These are phyloP conservation scores for Dacryopinax primogenitus DNA, from an alignment of 768 basidiomycete species.

Conservation along the genomic window DNA sequence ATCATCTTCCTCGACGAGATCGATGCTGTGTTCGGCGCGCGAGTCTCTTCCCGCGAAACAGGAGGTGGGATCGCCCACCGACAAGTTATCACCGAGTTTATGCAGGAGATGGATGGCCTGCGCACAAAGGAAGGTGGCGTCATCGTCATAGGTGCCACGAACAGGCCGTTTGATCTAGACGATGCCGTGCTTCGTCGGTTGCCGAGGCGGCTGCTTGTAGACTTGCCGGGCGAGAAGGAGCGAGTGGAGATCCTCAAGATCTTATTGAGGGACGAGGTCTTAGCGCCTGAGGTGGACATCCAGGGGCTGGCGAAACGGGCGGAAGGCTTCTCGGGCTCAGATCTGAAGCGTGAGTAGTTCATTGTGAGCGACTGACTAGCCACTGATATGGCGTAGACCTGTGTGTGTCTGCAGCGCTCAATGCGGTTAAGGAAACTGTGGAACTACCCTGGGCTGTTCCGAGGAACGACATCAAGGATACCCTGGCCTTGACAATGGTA, in stretches of 20 bases:
- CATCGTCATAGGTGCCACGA: constrained; percentile 88
- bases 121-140: constrained; percentile 66
- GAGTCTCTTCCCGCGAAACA: constrained; percentile 59
- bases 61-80: constrained; percentile 74
- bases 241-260: constrained; percentile 86
- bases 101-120: constrained; percentile 66
- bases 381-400: constrained; percentile 43
- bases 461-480: constrained; percentile 4
- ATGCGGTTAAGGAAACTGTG: constrained; percentile 77
- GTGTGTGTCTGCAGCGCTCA: constrained; percentile 83
- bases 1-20: constrained; percentile 93
- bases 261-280: constrained; percentile 62
- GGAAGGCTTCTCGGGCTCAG: constrained; percentile 83
- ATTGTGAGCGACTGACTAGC: neutral
- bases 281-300: constrained; percentile 53
- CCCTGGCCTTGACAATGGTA: neutral
- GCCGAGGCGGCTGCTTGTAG: constrained; percentile 74
- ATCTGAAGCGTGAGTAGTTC: constrained; percentile 67
- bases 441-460: constrained; percentile 57
- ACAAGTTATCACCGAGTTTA: constrained; percentile 81
- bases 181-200: constrained; percentile 84
- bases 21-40: constrained; percentile 81
- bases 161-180: constrained; percentile 73
- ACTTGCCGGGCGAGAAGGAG: constrained; percentile 76
- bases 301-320: constrained; percentile 53